Base-by-base conservation (phyloP, 1,284 basidiomycete genomes). In the Ustilago sp. region DNA sequence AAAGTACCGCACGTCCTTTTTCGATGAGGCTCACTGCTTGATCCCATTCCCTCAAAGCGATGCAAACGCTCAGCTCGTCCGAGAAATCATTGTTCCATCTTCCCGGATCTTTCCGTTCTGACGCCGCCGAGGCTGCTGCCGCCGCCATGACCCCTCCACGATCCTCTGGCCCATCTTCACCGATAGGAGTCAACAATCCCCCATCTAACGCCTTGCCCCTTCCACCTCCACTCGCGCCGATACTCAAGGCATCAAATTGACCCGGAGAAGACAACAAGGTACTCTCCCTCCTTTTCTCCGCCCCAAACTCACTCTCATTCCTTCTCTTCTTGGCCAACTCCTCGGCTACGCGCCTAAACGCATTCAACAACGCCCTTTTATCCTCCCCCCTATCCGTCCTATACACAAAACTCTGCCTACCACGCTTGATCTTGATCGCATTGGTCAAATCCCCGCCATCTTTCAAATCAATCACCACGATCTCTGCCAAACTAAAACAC, bases 381-480 rank as follows among this genome's bases (percentile, higher is more conserved):
- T 98, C 94, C 38, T 91, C 89, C 0, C 90, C 82, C 7, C 90
- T 89, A 69, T 95, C 92, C 1, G 94, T 93, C 39, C 94, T 90
- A 86, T 94, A 98, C 9, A 99, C 94, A 84, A 94, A 92, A 2
- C 92, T 93, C 87, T 98, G 96, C 86, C 96, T 96, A 8, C 93
- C 92, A 61, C 95, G 91, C 77, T 93, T 91, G 80, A 99, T 92
- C 88, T 98, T 98, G 89, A 99, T 93, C 1, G 97, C 95, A 82
- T 98, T 97, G 17, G 92, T 93, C 88, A 98, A 91, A 59, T 91
- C 95, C 3, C 94, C 89, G 7, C 93, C 92, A 87, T 99, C 97
- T 86, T 98, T 98, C 39, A 97, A 92, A 86, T 98, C 96, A 34
- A 96, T 89, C 0, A 98, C 93, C 34, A 95, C 88, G 88, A 98